Evolutionary conservation across 345 rosid species (phyloP), one percentile per base, ranked within the genome.

Genomic region (Eucalyptus regnans): DNA sequence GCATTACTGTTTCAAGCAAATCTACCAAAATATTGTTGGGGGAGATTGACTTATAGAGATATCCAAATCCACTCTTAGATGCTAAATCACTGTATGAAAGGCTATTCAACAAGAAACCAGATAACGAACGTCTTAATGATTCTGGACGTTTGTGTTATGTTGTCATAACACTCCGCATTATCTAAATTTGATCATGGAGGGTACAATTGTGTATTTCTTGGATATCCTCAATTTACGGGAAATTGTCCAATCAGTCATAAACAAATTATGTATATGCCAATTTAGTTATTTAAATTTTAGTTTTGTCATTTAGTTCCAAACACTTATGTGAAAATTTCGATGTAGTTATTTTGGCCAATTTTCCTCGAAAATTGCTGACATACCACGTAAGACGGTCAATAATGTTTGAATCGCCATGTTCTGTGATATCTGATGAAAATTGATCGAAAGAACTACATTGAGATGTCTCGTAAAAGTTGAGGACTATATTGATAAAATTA

Each of bases 311-410:
- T 14, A 8, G 41, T 15, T 9, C 2, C 5, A 31, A n/a, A 1
- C 22, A 7, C 4, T 31, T 66, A 12, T 9, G 5, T 37, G 6
- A 66, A 66, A 66, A 52, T 31, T 66, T 9, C 7, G 0, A 15
- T 66, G 3, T 66, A n/a, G 3, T 31, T 15, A 4, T 66, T 15
- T 1, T 1, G 0, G 5, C 0, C 0, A 66, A 7, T 4, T 66
- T 66, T 66, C 20, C 0, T 0, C 0, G 2, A 31, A 31, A 66
- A 31, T 8, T 9, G 22, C 0, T 31, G 0, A 66, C 11, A 16
- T 8, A 37, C 2, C 6, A 31, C 6, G 3, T 66, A 31, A 4
- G 22, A 66, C 1, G 7, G 1, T 18, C 10, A 52, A 18, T 8
- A 18, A 18, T 52, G 23, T 3, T 52, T 52, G 23, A 52, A 52